Evolutionary conservation across 106 monocot genomes (phyloP).

Genomic region (Phalaenopsis aphrodite): DNA sequence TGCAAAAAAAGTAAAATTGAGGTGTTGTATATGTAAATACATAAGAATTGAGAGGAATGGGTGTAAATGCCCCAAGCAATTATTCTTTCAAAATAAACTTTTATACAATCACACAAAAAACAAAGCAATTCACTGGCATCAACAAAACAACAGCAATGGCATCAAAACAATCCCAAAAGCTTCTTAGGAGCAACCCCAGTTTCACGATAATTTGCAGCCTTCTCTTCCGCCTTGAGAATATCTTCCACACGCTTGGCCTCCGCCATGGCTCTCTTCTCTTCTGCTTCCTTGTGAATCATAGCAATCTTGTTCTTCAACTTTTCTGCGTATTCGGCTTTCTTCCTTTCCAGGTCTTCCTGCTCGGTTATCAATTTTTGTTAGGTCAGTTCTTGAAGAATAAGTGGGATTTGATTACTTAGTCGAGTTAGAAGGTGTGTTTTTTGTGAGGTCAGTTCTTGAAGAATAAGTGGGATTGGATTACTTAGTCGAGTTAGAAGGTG

Average conservation of each 20-base stretch:
- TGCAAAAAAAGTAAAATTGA: too few relatives aligned
- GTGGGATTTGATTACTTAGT: too few relatives aligned
- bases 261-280: slow-evolving; percentile 36
- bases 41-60: too few relatives aligned
- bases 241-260: slow-evolving; percentile 27
- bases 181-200: slow-evolving; percentile 9
- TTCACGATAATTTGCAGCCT: slow-evolving; percentile 32
- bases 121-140: not conserved
- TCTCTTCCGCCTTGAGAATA: slow-evolving; percentile 34
- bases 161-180: slow-evolving; percentile 1
- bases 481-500: too few relatives aligned
- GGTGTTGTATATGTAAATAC: too few relatives aligned
- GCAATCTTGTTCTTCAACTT: slow-evolving; percentile 35
- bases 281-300: slow-evolving; percentile 44
- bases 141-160: not conserved
- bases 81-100: not conserved
- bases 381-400: not conserved
- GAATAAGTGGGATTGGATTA: too few relatives aligned
- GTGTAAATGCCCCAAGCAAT: not conserved
- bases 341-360: slow-evolving; percentile 38
- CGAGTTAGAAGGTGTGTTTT: too few relatives aligned
- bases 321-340: slow-evolving; percentile 22
- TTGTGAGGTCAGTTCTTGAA: too few relatives aligned
- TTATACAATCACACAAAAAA: not conserved
- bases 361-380: not conserved